A percentile compares a stretch with the other conserved stretches of the same genome.
These are phyloP conservation scores for Melaleuca quinquenervia DNA, from an alignment of 345 rosid species.

Conservation along the genomic window DNA sequence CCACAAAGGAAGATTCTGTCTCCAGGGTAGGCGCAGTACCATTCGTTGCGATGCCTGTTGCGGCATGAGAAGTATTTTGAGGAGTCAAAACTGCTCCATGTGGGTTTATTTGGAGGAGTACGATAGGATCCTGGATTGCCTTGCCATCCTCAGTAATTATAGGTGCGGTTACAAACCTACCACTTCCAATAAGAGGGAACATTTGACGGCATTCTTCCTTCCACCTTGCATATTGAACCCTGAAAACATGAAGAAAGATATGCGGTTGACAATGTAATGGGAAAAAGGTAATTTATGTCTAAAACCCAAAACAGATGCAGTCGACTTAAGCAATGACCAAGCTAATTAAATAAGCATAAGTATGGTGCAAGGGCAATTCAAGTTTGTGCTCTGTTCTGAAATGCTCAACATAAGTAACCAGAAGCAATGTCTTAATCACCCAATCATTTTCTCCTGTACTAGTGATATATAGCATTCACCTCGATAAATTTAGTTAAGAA, in stretches of 20 bases:
- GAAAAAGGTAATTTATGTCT: not conserved
- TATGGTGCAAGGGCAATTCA: not conserved
- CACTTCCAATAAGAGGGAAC: slow-evolving; percentile 87
- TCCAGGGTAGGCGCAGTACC: not conserved
- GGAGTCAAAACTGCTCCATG: slow-evolving; percentile 13
- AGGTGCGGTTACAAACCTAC: slow-evolving; percentile 82
- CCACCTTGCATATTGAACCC: slow-evolving; percentile 68
- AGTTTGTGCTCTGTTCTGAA: not conserved
- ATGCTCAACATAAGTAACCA: not conserved
- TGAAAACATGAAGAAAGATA: slow-evolving; percentile 14
- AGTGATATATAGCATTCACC: not conserved
- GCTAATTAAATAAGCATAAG: not conserved
- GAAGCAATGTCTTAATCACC: not conserved
- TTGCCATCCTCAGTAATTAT: slow-evolving; percentile 74
- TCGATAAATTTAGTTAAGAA: not conserved
- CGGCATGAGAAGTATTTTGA: slow-evolving; percentile 1
- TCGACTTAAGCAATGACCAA: not conserved
- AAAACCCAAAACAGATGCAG: not conserved
- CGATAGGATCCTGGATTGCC: slow-evolving; percentile 76
- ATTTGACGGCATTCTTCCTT: slow-evolving; percentile 62
- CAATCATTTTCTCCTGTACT: not conserved
- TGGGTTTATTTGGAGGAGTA: slow-evolving; percentile 53
- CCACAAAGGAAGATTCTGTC: slow-evolving; percentile 12
- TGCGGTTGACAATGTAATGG: not conserved
- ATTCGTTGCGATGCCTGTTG: not conserved